Percentiles rank a stretch among this genome's conserved stretches.
phyloP scores from a whole-genome alignment of 2,329 filamentous ascomycete species.

The Venturiaceae sp. region DNA sequence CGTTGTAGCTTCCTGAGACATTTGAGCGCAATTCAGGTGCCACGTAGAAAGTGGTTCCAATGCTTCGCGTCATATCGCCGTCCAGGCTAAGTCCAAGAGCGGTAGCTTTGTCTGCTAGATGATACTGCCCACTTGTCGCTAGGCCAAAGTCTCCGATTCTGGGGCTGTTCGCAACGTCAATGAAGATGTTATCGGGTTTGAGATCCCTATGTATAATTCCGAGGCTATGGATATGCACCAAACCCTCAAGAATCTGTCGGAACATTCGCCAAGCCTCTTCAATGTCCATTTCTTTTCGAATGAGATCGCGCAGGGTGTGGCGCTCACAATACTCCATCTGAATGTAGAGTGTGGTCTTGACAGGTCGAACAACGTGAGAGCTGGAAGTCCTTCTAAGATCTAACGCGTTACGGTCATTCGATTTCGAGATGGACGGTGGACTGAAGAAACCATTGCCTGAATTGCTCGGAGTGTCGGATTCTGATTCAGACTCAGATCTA shows the following conservation, averaged over 20 bases:
- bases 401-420: constrained; percentile 24
- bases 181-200: constrained; percentile 96
- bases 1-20: constrained; percentile 69
- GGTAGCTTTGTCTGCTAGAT: constrained; percentile 44
- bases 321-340: constrained; percentile 99
- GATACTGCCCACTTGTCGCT: constrained; percentile 77
- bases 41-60: constrained; percentile 80
- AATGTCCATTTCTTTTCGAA: constrained; percentile 65
- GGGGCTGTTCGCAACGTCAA: constrained; percentile 80
- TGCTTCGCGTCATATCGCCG: constrained; percentile 58
- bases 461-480: constrained; percentile 14
- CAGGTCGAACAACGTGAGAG: constrained; percentile 38
- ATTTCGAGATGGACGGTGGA: constrained; percentile 1
- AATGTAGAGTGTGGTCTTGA: constrained; percentile 78
- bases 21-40: constrained; percentile 81
- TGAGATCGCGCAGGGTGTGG: constrained; percentile 79
- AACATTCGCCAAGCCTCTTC: constrained; percentile 85
- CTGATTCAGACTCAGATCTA: background rate
- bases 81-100: constrained; percentile 20
- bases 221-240: constrained; percentile 80
- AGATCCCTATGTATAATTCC: constrained; percentile 93
- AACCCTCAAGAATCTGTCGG: constrained; percentile 79
- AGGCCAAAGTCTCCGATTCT: constrained; percentile 96
- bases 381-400: constrained; percentile 29
- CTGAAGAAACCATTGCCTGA: constrained; percentile 25